phyloP scores from a whole-genome alignment of 2,329 filamentous ascomycete genomes.

The Botrytis squamosa region DNA sequence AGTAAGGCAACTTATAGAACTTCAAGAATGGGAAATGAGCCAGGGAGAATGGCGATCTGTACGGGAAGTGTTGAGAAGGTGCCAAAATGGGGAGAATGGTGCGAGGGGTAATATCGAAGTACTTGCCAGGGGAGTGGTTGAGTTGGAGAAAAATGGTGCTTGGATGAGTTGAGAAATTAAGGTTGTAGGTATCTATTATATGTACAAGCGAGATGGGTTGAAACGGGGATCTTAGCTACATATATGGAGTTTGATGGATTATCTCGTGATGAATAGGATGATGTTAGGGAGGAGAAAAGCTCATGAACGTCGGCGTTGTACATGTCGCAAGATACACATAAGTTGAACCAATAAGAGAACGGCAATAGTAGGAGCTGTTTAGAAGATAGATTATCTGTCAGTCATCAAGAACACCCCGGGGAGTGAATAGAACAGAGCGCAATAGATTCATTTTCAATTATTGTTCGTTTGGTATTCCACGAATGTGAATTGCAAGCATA shows the following conservation, averaged over 20 bases:
- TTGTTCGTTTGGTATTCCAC: neutral
- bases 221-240: neutral
- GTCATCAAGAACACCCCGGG: neutral
- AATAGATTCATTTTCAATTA: neutral
- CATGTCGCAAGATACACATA: neutral
- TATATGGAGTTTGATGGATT: neutral
- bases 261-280: no score
- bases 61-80: neutral
- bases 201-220: neutral
- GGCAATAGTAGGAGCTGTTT: no score
- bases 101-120: constrained; percentile 1
- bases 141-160: neutral
- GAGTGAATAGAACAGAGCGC: neutral
- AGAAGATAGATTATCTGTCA: neutral
- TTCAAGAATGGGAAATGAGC: constrained; percentile 11
- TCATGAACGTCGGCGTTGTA: no score
- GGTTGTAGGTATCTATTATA: no score
- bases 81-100: neutral
- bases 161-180: neutral
- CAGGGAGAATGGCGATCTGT: constrained; percentile 5
- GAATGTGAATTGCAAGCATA: neutral
- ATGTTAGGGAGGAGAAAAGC: no score
- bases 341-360: neutral
- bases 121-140: neutral
- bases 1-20: neutral